Base-by-base conservation (phyloP, 805 yeast species). In the Candida vaughaniae region DNA sequence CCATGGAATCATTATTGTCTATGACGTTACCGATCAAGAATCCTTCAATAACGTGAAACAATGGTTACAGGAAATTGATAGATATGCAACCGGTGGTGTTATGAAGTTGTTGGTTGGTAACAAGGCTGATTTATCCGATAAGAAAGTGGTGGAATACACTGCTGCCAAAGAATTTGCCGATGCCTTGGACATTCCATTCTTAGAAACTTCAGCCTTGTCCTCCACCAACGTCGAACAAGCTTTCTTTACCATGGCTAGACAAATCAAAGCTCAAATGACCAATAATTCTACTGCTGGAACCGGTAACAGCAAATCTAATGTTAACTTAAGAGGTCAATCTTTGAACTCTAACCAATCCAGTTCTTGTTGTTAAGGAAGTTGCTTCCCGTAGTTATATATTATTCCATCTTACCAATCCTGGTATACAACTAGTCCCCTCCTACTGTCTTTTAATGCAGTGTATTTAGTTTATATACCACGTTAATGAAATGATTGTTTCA, bases 201-300 rank as follows among this genome's bases (percentile, higher is more conserved):
- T 93, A 65, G 99, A 93, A 69, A 93, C 99, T 8, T 85, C 95
- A 25, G 99, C 99, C 18, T 78, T 89, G 62, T 85, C 85, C 55
- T 85, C 96, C 23, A 88, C 96, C 41, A 93, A 93, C 60, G 99
- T 93, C 52, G 99, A 93, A 65, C 96, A 93, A 66, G 98, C 98
- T 9, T 93, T 93, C 71, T 81, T 87, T 74, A 89, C 96, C 49
- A 93, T 93, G 99, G 95, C 98, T 8, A 85, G 95, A 64, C 97
- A 93, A 64, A 93, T 93, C 61, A 93, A 93, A 74, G 93, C 95
- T 48, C 89, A 89, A 59, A 88, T 93, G 87, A 82, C 91, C 28
- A 82, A 71, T 48, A 43, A 53, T 14, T 41, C 40, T 33, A 46
- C 52, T 16, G 49, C 56, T 22, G 49, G 51, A 54, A 68, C 54